Evolutionary conservation across 805 yeast genomes (phyloP).

Genomic region (Blastobotrys peoriensis): DNA sequence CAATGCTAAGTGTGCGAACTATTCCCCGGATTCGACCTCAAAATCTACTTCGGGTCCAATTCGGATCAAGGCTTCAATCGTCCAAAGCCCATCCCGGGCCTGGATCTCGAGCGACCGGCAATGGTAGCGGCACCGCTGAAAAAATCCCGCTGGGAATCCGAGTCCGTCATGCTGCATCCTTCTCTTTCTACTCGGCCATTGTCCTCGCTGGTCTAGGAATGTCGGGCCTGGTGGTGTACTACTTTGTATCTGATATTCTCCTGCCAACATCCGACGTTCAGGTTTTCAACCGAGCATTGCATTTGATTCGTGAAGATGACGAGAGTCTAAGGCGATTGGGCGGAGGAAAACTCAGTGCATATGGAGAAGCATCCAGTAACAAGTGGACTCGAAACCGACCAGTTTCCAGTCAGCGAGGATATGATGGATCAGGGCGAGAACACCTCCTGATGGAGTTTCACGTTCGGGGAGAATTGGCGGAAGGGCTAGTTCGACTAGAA

Average conservation of each 20-base stretch:
- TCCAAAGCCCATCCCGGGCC: too few species aligned
- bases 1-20: too few species aligned
- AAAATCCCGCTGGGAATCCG: constrained; percentile 11
- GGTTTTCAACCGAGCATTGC: constrained; percentile 81
- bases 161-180: constrained; percentile 25
- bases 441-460: constrained; percentile 81
- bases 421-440: constrained; percentile 72
- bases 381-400: constrained; percentile 90
- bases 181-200: constrained; percentile 28
- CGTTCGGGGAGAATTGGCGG: constrained; percentile 58
- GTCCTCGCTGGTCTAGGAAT: constrained; percentile 32
- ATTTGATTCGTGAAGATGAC: constrained; percentile 63
- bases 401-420: constrained; percentile 50
- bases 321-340: constrained; percentile 52
- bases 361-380: constrained; percentile 66
- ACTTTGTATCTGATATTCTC: constrained; percentile 71
- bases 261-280: constrained; percentile 90
- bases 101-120: too few species aligned
- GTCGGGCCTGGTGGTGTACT: constrained; percentile 55
- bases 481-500: constrained; percentile 73
- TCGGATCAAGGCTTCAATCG: too few species aligned
- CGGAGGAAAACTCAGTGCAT: constrained; percentile 66
- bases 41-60: too few species aligned
- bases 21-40: too few species aligned
- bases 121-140: too few species aligned